Evolutionary conservation across 2,329 filamentous ascomycete genomes (phyloP).

Genomic region (Emergomyces africanus): DNA sequence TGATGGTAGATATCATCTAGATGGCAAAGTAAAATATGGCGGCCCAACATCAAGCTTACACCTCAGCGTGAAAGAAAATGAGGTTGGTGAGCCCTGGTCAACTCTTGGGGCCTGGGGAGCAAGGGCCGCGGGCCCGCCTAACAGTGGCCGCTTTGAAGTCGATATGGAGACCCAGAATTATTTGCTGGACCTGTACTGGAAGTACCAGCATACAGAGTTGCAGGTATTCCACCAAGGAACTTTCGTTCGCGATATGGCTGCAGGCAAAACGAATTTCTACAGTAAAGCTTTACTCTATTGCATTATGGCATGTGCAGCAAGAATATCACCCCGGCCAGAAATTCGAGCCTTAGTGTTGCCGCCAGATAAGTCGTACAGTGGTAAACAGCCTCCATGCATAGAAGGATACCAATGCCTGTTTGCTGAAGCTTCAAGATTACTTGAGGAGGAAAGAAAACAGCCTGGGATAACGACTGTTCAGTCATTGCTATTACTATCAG

Average conservation of each 20-base stretch:
- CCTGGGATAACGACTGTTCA: slow-evolving; percentile 10
- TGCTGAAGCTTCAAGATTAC: slow-evolving; percentile 5
- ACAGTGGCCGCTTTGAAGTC: slow-evolving; percentile 1
- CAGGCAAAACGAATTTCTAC: slow-evolving; percentile 5
- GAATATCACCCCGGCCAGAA: slow-evolving; percentile 7
- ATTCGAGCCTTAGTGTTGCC: slow-evolving; percentile 8
- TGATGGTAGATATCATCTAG: slow-evolving; percentile 6
- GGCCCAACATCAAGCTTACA: slow-evolving; percentile 7
- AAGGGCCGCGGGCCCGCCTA: neutral
- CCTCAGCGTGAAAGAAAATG: slow-evolving; percentile 1
- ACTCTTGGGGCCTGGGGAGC: slow-evolving; percentile 4
- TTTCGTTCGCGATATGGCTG: slow-evolving; percentile 5
- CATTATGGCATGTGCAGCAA: slow-evolving; percentile 9
- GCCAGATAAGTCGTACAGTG: neutral
- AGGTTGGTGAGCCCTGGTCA: slow-evolving; percentile 1
- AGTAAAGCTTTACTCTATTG: slow-evolving; percentile 10
- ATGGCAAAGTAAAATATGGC: neutral
- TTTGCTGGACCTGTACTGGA: slow-evolving; percentile 7
- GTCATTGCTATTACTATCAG: slow-evolving; percentile 9
- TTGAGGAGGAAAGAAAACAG: slow-evolving; percentile 9
- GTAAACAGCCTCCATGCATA: neutral
- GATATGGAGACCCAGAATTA: slow-evolving; percentile 5
- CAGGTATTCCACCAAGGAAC: slow-evolving; percentile 4
- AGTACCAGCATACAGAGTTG: slow-evolving; percentile 6
- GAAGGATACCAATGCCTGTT: slow-evolving; percentile 7